These are phyloP conservation scores for Alternaria brassicae DNA, from an alignment of 2,329 filamentous ascomycete species.

Conservation along the genomic window DNA sequence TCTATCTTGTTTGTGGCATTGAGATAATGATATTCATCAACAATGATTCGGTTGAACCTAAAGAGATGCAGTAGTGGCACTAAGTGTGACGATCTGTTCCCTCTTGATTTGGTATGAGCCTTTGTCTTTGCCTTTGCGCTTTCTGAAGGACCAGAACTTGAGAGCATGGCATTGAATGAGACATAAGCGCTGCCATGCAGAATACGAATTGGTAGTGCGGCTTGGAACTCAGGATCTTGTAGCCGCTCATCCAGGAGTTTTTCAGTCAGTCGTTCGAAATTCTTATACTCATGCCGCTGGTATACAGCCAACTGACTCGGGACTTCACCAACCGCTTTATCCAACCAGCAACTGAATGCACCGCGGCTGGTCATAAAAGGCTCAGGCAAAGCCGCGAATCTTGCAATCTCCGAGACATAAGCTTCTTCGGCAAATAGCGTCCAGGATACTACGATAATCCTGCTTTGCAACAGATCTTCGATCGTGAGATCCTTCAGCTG, in stretches of 20 bases:
- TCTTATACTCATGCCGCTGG: conserved; percentile 34
- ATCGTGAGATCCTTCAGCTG: conserved; percentile 55
- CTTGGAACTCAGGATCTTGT: conserved; percentile 46
- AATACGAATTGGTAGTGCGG: conserved; percentile 49
- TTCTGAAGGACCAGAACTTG: conserved; percentile 11
- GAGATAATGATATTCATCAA: conserved; percentile 71
- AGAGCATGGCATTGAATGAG: conserved; percentile 22
- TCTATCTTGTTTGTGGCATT: conserved; percentile 46
- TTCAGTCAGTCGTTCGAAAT: conserved; percentile 39
- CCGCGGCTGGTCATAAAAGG: conserved; percentile 51
- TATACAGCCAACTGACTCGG: conserved; percentile 52
- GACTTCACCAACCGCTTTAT: conserved; percentile 53
- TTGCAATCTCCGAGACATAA: conserved; percentile 61
- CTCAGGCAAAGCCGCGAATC: conserved; percentile 58
- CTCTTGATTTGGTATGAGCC: too few species aligned
- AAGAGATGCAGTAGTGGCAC: conserved; percentile 64
- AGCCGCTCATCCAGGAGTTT: conserved; percentile 32
- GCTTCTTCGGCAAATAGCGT: conserved; percentile 54
- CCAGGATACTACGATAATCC: conserved; percentile 65
- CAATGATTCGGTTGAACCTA: conserved; percentile 64
- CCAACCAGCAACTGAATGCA: conserved; percentile 63
- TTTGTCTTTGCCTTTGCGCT: conserved; percentile 12
- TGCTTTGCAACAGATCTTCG: conserved; percentile 53
- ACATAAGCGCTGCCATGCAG: conserved; percentile 47
- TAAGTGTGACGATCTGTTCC: neutral